Conservation (phyloP, 768 basidiomycete genomes). For the Mycena floridula region DNA sequence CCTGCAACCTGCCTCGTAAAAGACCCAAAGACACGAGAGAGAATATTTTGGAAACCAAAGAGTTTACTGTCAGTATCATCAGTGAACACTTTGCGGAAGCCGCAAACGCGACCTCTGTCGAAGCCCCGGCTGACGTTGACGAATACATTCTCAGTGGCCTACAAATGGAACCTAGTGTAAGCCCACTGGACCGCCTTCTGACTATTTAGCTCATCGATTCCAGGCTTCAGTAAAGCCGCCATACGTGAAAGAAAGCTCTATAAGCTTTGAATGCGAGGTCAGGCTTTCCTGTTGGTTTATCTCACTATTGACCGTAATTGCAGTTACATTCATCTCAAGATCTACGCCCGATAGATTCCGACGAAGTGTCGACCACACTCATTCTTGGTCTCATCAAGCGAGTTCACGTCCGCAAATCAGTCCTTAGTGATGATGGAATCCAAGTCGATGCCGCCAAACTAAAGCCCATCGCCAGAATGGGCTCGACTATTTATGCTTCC, state of each 20-base stretch:
- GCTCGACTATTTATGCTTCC: constrained; percentile 46
- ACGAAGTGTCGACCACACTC: constrained; percentile 34
- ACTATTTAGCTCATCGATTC: constrained; percentile 6
- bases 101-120: constrained; percentile 49
- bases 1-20: constrained; percentile 40
- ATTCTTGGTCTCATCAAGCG: constrained; percentile 50
- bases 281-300: constrained; percentile 10
- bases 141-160: constrained; percentile 62
- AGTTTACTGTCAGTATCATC: constrained; percentile 70
- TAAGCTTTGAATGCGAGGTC: constrained; percentile 60
- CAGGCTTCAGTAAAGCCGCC: constrained; percentile 45
- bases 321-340: constrained; percentile 48
- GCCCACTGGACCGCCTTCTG: constrained; percentile 13
- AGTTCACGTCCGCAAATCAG: constrained; percentile 44
- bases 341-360: constrained; percentile 31
- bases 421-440: constrained; percentile 34
- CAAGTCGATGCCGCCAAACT: constrained; percentile 43
- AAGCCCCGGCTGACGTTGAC: constrained; percentile 44
- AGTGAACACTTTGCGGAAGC: constrained; percentile 58
- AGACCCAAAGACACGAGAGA: constrained; percentile 54
- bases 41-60: constrained; percentile 58
- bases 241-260: constrained; percentile 50
- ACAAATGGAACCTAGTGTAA: constrained; percentile 46
- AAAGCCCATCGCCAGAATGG: constrained; percentile 46
- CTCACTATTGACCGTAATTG: constrained; percentile 1